These are phyloP conservation scores for Euphorbia corollata DNA, from an alignment of 441 rosid species.

Conservation along the genomic window DNA sequence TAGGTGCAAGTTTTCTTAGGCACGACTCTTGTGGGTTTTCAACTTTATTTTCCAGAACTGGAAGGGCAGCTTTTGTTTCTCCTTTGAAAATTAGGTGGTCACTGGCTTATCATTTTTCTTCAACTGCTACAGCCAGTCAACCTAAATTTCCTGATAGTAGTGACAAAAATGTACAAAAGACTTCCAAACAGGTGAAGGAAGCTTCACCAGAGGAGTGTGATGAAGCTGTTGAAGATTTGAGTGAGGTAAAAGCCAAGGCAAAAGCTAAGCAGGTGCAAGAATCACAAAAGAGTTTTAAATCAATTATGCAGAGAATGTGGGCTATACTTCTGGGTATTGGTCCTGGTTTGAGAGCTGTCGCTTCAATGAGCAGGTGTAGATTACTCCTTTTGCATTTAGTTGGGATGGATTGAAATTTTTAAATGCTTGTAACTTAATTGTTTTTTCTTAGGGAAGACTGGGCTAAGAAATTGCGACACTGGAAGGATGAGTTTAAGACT, in stretches of 20 bases:
- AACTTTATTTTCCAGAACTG: constrained; percentile 28
- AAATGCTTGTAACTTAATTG: constrained; percentile 15
- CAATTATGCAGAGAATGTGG: constrained; percentile 54
- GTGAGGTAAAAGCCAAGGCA: constrained; percentile 82
- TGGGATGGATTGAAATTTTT: constrained; percentile 14
- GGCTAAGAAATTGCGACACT: constrained; percentile 29
- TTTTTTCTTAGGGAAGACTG: constrained; percentile 29
- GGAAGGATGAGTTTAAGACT: constrained; percentile 36
- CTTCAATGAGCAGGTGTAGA: constrained; percentile 87
- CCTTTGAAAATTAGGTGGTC: constrained; percentile 33
- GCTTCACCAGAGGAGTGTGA: constrained; percentile 95
- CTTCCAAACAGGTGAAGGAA: constrained; percentile 56
- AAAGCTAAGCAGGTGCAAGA: constrained; percentile 75
- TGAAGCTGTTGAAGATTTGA: constrained; percentile 88
- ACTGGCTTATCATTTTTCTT: constrained; percentile 34
- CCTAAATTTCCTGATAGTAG: constrained; percentile 29
- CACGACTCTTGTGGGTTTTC: constrained; percentile 27
- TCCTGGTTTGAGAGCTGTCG: constrained; percentile 86
- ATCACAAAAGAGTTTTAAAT: constrained; percentile 41
- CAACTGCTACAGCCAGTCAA: constrained; percentile 52
- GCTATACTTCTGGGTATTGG: constrained; percentile 70
- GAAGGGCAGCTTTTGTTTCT: constrained; percentile 28
- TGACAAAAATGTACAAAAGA: constrained; percentile 39
- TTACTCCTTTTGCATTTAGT: constrained; percentile 18
- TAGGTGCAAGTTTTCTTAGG: constrained; percentile 16